phyloP scores from a whole-genome alignment of 2,329 filamentous ascomycete species.

The Periconia sp. region DNA sequence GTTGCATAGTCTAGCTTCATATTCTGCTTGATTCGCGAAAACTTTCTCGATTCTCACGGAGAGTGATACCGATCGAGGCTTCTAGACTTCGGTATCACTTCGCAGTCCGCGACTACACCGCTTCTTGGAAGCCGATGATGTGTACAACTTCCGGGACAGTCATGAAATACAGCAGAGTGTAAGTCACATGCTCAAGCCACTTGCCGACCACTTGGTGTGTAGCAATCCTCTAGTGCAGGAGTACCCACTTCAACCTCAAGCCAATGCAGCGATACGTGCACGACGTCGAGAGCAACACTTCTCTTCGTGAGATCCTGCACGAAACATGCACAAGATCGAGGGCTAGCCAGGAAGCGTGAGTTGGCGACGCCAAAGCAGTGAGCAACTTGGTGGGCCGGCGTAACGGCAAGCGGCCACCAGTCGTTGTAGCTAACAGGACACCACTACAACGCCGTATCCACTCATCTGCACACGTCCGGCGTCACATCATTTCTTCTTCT shows the following conservation, averaged over 20 bases:
- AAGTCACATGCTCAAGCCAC: background rate
- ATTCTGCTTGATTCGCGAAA: background rate
- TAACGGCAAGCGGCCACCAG: conserved; percentile 4
- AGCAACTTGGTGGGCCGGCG: background rate
- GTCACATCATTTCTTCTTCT: background rate
- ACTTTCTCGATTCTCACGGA: background rate
- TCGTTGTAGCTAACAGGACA: conserved; percentile 1
- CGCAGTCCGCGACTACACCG: conserved; percentile 1
- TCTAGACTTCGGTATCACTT: conserved; percentile 1
- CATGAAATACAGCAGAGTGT: background rate
- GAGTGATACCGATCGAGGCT: background rate
- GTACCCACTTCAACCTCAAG: background rate
- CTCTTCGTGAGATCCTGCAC: background rate
- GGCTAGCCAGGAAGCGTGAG: background rate
- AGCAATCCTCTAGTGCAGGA: background rate
- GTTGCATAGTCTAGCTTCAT: background rate
- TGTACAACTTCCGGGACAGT: too few species aligned
- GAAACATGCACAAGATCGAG: conserved; percentile 8
- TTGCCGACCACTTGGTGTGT: background rate
- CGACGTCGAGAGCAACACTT: background rate
- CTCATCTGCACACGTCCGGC: background rate
- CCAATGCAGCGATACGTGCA: background rate
- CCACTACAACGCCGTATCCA: background rate
- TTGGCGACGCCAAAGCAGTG: background rate
- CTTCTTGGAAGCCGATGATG: background rate